phyloP scores from a whole-genome alignment of 495 filamentous ascomycete species.

The Halenospora varia region DNA sequence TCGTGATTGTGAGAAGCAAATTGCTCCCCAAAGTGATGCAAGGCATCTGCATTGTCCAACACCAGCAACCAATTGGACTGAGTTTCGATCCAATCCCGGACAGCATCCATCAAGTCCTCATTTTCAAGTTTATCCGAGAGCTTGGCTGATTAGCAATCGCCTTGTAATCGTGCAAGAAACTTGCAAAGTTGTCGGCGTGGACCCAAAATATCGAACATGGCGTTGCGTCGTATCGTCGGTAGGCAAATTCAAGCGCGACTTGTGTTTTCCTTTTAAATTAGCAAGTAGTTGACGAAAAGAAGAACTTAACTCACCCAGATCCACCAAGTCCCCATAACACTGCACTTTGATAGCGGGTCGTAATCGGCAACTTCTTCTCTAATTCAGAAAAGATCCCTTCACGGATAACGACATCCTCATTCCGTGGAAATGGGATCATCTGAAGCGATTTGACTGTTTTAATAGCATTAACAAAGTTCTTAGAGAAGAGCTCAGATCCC shows the following conservation, averaged over 20 bases:
- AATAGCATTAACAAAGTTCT: background rate
- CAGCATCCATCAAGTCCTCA: conserved; percentile 4
- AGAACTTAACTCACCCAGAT: conserved; percentile 3
- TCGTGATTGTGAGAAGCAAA: background rate
- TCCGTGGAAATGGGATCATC: conserved; percentile 6
- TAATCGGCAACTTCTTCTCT: background rate
- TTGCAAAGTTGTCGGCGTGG: conserved; percentile 5
- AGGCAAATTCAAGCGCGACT: conserved; percentile 16
- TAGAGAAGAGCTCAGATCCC: background rate
- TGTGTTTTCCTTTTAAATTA: conserved; percentile 7
- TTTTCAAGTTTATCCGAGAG: background rate
- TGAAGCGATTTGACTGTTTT: conserved; percentile 1
- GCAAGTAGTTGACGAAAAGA: background rate
- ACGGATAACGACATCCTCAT: conserved; percentile 2
- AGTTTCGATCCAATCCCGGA: conserved; percentile 2
- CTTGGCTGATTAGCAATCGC: conserved; percentile 1
- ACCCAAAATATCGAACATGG: conserved; percentile 14
- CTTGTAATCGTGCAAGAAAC: conserved; percentile 5
- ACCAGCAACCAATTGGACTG: conserved; percentile 2
- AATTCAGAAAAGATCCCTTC: conserved; percentile 1
- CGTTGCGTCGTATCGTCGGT: background rate
- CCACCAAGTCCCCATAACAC: conserved; percentile 6
- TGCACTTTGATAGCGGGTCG: background rate
- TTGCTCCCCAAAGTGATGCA: conserved; percentile 1
- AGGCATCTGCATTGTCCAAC: background rate